These are phyloP conservation scores for Colletotrichum destructivum DNA, from an alignment of 2,329 filamentous ascomycete species.

Conservation along the genomic window DNA sequence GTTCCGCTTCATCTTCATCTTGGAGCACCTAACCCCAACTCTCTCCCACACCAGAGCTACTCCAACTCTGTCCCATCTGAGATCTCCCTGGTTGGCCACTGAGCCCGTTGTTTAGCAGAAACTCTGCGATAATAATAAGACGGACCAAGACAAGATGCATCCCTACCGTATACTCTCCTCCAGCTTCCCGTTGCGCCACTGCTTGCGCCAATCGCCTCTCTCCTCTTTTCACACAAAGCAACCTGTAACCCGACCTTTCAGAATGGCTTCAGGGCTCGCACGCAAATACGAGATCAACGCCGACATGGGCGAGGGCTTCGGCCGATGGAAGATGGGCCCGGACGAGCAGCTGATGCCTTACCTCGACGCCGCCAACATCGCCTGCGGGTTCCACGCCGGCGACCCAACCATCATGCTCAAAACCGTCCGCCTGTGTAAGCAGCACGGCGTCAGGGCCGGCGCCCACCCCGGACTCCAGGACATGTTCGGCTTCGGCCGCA, in stretches of 20 bases:
- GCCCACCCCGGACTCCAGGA: conserved; percentile 78
- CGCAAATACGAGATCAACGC: conserved; percentile 59
- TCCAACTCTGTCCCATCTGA: neutral
- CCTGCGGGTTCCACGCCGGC: conserved; percentile 72
- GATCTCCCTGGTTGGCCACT: neutral
- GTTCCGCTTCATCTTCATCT: neutral
- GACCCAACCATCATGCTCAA: conserved; percentile 76
- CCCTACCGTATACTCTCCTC: neutral
- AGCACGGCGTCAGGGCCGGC: conserved; percentile 69
- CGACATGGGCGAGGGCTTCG: conserved; percentile 68
- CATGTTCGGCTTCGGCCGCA: conserved; percentile 74
- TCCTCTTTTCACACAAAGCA: neutral
- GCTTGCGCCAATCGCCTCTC: neutral
- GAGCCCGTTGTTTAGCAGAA: neutral
- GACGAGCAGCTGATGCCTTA: conserved; percentile 66
- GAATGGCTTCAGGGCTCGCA: conserved; percentile 11
- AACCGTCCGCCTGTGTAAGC: conserved; percentile 71
- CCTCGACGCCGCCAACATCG: conserved; percentile 75
- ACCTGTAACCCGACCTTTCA: neutral
- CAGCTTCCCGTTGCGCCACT: neutral
- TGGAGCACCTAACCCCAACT: conserved; percentile 4
- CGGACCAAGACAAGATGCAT: neutral
- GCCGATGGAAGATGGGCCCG: conserved; percentile 55
- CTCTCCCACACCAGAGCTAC: neutral
- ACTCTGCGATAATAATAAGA: no score